Conservation (phyloP, 441 rosid genomes). For the Theobroma grandiflorum region DNA sequence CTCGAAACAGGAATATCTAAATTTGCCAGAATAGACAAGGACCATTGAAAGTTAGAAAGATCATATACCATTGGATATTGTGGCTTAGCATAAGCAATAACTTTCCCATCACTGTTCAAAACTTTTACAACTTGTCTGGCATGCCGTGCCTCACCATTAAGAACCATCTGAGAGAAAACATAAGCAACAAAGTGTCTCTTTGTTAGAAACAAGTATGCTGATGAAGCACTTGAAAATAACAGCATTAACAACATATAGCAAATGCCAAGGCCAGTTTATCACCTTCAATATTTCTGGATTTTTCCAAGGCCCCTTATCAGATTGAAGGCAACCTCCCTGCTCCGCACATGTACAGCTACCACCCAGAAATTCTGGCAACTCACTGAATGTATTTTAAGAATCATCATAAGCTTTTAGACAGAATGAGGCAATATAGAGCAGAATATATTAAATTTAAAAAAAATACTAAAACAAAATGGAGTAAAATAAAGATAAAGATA, state of each 20-base stretch:
- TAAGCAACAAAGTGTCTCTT: slow-evolving; percentile 28
- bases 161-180: slow-evolving; percentile 71
- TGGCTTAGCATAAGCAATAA: slow-evolving; percentile 93
- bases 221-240: slow-evolving; percentile 12
- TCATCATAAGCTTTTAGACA: slow-evolving; percentile 16
- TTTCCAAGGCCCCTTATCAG: slow-evolving; percentile 99
- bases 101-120: slow-evolving; percentile 88
- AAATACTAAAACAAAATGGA: background rate
- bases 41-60: slow-evolving; percentile 16
- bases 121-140: slow-evolving; percentile 93
- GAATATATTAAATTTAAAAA: background rate
- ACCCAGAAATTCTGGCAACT: slow-evolving; percentile 98
- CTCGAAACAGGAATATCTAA: slow-evolving; percentile 10
- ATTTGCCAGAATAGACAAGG: background rate
- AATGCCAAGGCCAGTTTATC: slow-evolving; percentile 31
- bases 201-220: slow-evolving; percentile 18
- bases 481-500: background rate
- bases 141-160: slow-evolving; percentile 75
- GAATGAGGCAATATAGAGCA: background rate
- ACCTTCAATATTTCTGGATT: slow-evolving; percentile 93
- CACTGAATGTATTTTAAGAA: slow-evolving; percentile 55
- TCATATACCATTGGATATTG: slow-evolving; percentile 70
- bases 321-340: slow-evolving; percentile 95
- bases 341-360: slow-evolving; percentile 91
- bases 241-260: slow-evolving; percentile 24